Evolutionary conservation across 2,329 filamentous ascomycete genomes (phyloP).

Genomic region (Talaromyces amestolkiae): DNA sequence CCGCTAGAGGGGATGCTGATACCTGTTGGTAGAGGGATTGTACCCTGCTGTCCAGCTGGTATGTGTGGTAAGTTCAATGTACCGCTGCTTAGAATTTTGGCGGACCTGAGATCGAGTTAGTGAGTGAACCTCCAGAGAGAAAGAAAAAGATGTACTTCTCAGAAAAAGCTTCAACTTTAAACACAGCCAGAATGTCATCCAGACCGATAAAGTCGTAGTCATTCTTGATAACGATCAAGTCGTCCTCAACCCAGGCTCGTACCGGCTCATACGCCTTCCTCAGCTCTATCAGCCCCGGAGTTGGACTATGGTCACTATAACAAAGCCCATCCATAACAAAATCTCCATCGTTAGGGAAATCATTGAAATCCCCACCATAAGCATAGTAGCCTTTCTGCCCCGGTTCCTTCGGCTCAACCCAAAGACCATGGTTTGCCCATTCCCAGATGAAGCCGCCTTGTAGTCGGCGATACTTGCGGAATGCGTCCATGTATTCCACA

Average conservation of each 20-base stretch:
- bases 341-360: constrained; percentile 57
- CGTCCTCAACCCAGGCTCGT: constrained; percentile 14
- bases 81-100: neutral
- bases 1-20: neutral
- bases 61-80: neutral
- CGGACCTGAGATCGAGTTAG: neutral
- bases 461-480: constrained; percentile 58
- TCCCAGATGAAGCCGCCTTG: constrained; percentile 68
- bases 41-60: neutral
- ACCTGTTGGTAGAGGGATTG: neutral
- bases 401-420: constrained; percentile 30
- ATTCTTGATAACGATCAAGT: constrained; percentile 36
- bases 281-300: constrained; percentile 54
- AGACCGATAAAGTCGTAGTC: neutral
- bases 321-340: constrained; percentile 62
- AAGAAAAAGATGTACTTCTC: neutral
- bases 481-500: constrained; percentile 65
- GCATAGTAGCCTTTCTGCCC: constrained; percentile 50
- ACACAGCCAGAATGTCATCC: neutral
- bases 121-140: neutral
- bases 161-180: neutral
- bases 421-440: constrained; percentile 62
- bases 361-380: constrained; percentile 62
- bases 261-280: constrained; percentile 60
- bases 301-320: constrained; percentile 53